Conservation (phyloP, 352 stramenopile species). For the Globisporangium polare region DNA sequence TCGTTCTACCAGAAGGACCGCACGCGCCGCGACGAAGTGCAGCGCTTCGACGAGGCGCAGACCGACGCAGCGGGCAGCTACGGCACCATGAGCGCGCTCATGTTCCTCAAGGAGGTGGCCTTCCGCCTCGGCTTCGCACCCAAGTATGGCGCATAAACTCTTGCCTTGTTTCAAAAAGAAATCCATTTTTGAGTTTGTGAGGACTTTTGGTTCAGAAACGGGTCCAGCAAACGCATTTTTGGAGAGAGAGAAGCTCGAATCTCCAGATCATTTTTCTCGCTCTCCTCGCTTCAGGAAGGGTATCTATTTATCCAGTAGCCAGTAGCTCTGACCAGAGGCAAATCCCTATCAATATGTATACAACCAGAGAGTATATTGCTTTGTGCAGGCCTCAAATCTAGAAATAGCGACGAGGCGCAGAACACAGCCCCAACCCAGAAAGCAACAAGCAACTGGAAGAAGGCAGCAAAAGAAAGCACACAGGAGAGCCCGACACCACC, state of each 20-base stretch:
- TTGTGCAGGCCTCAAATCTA: neutral
- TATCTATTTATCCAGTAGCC: neutral
- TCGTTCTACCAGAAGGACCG: conserved; percentile 56
- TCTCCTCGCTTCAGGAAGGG: neutral
- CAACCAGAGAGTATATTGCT: neutral
- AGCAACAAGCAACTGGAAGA: neutral
- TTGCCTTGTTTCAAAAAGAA: neutral
- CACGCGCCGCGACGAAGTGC: conserved; percentile 53
- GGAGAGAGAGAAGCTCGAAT: neutral
- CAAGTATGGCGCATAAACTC: conserved; percentile 72
- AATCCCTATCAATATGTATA: neutral
- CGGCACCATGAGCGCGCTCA: conserved; percentile 60
- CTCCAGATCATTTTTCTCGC: neutral
- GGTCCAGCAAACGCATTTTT: neutral
- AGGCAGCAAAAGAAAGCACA: neutral
- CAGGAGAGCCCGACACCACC: neutral
- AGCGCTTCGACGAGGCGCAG: conserved; percentile 44
- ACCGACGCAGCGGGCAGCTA: conserved; percentile 52
- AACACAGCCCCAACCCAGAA: neutral
- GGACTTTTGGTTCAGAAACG: neutral
- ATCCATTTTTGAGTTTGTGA: neutral
- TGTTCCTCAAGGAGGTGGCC: conserved; percentile 76
- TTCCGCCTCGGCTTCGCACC: conserved; percentile 72
- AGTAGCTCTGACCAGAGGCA: neutral
- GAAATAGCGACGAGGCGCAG: neutral